Evolutionary conservation across 345 rosid genomes (phyloP), one percentile per base, ranked within the genome.

Genomic region (Eucalyptus sp.): DNA sequence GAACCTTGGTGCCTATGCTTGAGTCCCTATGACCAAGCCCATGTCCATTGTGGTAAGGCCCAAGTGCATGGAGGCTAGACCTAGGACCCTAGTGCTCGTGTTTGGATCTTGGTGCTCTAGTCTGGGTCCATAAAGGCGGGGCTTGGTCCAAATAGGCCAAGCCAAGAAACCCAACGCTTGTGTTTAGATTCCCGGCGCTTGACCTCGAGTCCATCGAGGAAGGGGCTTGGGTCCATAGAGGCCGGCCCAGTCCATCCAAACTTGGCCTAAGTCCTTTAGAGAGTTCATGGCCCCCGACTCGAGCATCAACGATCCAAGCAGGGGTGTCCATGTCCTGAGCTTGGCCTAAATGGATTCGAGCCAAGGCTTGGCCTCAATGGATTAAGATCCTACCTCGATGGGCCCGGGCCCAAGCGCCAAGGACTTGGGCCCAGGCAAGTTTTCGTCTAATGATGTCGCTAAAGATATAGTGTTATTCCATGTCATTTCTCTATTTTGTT

Each of bases 61-160:
- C 15, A 27, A 12, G 68, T 60, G 16, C 33, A 27, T 60, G 68
- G 31, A 60, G 68, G 68, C 68, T 60, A 27, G 31, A 25, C 64
- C 22, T 4, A 2, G 14, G n/a, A 27, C 31, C 31, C 4, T 56
- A 10, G 62, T 56, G 27, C 62, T 52, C 0, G 0, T 56, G 62
- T 25, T 56, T 56, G 29, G 27, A 56, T 25, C 29, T 22, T 24
- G 29, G 13, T 0, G 68, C 68, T 27, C 0, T 2, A 27, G 31
- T 60, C 1, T 0, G 4, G 1, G 4, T 60, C 15, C 33, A 0
- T 9, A 3, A 0, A 12, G 14, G 31, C 2, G 3, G 31, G 4
- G 71, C 5, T 64, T 0, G 5, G 37, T 64, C 76, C 37, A n/a
- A 4, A n/a, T 4, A n/a, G 17, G 76, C 76, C 37, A 10, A 15